Evolutionary conservation across 108 stramenopile species (phyloP), one percentile per base, ranked within the genome.

Genomic region (Epithemia pelagica): DNA sequence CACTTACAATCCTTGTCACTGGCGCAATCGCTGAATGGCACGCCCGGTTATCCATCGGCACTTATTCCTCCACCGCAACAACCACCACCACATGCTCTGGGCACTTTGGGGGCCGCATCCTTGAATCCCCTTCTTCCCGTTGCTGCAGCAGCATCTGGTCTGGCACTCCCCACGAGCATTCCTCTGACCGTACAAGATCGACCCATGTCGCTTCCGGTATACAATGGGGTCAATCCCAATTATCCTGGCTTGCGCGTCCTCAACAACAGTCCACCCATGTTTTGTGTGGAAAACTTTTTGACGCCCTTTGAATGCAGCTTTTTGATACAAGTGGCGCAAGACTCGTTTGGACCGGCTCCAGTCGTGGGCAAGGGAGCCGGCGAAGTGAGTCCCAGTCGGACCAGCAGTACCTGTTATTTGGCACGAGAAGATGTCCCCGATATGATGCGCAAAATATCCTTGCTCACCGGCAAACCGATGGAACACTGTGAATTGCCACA

Each of bases 401-500:
- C 95, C 8, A 73, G 70, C 64, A 78, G 82, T 29, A 92, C 92
- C 1, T 90, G 88, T 59, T 96, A 90, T 65, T 67, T 96, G 58
- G 86, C 89, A 0, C 71, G 92, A 28, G 91, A 91, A 64, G 91
- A 92, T 69, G 54, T 91, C 30, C 85, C 90, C 21, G 82, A 87
- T 63, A 84, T 90, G 62, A 64, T 90, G 72, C 77, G 85, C 23
- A 94, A 94, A 61, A 73, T 96, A 1, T 73, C 70, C 1, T 33
- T 80, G 31, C 67, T 97, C 62, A 94, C 94, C n/a, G 87, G 88
- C 28, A 87, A 88, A 68, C 92, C 92, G 20, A 60, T 84, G 0
- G 83, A 83, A 30, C 92, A 94, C 59, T 90, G 88, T 61, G 95
- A 97, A 74, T 71, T 92, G 27, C 93, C 96, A 18, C 95, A 97